A percentile compares a stretch with the other conserved stretches of the same genome.
These are phyloP conservation scores for Centrapalus pauciflorus DNA, from an alignment of 129 eudicot genomes.

Conservation along the genomic window DNA sequence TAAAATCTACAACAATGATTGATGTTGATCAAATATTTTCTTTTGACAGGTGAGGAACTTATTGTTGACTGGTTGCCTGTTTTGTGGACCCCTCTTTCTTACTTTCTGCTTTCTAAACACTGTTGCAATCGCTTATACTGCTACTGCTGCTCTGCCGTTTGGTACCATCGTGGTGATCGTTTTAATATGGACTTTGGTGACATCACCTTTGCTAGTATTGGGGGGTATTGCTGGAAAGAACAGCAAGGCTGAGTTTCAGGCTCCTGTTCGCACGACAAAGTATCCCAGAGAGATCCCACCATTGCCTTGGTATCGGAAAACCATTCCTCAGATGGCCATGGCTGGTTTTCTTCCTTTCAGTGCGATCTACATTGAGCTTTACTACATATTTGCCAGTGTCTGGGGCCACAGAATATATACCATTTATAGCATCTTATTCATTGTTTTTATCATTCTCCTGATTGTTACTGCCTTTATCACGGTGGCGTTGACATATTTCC, in stretches of 20 bases:
- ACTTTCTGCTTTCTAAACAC: slow-evolving; percentile 78
- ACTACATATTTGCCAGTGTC: slow-evolving; percentile 84
- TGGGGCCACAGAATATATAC: slow-evolving; percentile 91
- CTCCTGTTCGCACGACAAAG: slow-evolving; percentile 73
- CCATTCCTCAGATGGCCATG: slow-evolving; percentile 90
- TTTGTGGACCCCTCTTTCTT: slow-evolving; percentile 67
- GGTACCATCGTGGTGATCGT: slow-evolving; percentile 77
- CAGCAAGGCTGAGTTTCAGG: slow-evolving; percentile 76
- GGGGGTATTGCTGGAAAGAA: slow-evolving; percentile 85
- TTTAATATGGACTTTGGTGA: slow-evolving; percentile 68
- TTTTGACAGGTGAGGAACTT: slow-evolving; percentile 54
- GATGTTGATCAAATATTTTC: neutral
- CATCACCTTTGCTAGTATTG: slow-evolving; percentile 69
- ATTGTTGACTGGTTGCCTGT: slow-evolving; percentile 59
- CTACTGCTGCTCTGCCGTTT: slow-evolving; percentile 72
- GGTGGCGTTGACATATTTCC: slow-evolving; percentile 79
- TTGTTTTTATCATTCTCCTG: slow-evolving; percentile 69
- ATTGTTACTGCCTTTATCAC: slow-evolving; percentile 78
- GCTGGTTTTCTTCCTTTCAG: slow-evolving; percentile 89
- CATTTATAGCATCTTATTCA: slow-evolving; percentile 74
- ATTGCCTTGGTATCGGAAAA: slow-evolving; percentile 67
- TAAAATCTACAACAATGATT: neutral
- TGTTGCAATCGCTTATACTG: slow-evolving; percentile 62
- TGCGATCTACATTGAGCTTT: slow-evolving; percentile 78
- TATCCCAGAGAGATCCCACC: slow-evolving; percentile 85